Evolutionary conservation across 805 yeast genomes (phyloP).

Genomic region (Pichia scutulata): DNA sequence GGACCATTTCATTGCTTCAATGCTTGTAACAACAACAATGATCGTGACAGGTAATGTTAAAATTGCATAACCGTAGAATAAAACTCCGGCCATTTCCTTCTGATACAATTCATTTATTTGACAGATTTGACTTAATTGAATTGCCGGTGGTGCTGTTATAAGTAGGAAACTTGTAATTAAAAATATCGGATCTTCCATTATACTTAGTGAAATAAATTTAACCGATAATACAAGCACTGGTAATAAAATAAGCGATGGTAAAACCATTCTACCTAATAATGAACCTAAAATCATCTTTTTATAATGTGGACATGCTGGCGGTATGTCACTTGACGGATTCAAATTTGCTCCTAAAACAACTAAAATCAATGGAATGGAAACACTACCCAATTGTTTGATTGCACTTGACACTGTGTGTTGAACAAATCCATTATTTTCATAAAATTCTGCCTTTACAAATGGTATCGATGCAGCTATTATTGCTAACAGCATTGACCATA

Average conservation of each 20-base stretch:
- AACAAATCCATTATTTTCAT: constrained; percentile 50
- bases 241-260: constrained; percentile 60
- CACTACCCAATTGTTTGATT: constrained; percentile 58
- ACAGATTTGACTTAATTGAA: constrained; percentile 74
- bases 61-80: constrained; percentile 77
- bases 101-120: constrained; percentile 70
- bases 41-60: constrained; percentile 73
- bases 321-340: constrained; percentile 59
- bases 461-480: constrained; percentile 65
- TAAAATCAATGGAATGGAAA: constrained; percentile 69
- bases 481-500: constrained; percentile 67
- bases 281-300: constrained; percentile 60
- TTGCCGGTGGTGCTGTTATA: constrained; percentile 78
- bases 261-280: constrained; percentile 66
- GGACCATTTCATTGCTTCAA: constrained; percentile 42
- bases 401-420: constrained; percentile 60
- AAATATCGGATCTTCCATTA: constrained; percentile 75
- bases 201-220: constrained; percentile 55
- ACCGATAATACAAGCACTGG: constrained; percentile 62
- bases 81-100: constrained; percentile 74
- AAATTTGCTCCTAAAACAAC: constrained; percentile 75
- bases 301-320: constrained; percentile 58
- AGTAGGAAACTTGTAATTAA: constrained; percentile 67
- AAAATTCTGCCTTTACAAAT: constrained; percentile 47
- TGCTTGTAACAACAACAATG: constrained; percentile 58